phyloP scores from a whole-genome alignment of 2,329 filamentous ascomycete genomes.

The Alternaria hordeiaustralica region DNA sequence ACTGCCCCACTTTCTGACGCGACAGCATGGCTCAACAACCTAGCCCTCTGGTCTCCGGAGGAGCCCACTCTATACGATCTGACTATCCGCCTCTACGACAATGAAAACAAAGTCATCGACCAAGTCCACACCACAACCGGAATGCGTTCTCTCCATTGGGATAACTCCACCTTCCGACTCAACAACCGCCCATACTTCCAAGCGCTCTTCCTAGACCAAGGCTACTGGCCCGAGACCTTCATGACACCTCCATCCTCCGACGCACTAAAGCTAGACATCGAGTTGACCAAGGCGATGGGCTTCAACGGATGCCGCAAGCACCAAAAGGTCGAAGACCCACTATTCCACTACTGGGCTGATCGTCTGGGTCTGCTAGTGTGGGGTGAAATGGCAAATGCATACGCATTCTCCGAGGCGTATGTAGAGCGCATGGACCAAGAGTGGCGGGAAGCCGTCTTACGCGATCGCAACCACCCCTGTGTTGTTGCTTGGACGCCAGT shows the following conservation, averaged over 20 bases:
- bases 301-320: slow-evolving; percentile 71
- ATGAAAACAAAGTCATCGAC: slow-evolving; percentile 55
- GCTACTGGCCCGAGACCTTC: slow-evolving; percentile 68
- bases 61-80: slow-evolving; percentile 65
- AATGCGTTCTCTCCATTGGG: slow-evolving; percentile 67
- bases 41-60: slow-evolving; percentile 69
- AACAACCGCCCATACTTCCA: slow-evolving; percentile 68
- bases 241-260: slow-evolving; percentile 63
- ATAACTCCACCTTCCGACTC: slow-evolving; percentile 64
- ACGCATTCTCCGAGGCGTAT: slow-evolving; percentile 66
- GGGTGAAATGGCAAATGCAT: slow-evolving; percentile 71
- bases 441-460: slow-evolving; percentile 67
- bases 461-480: slow-evolving; percentile 70
- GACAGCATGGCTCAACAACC: slow-evolving; percentile 58
- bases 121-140: slow-evolving; percentile 66
- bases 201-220: slow-evolving; percentile 66
- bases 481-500: slow-evolving; percentile 72
- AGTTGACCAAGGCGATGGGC: slow-evolving; percentile 65
- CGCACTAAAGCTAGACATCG: slow-evolving; percentile 60
- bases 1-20: slow-evolving; percentile 47
- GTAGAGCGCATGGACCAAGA: slow-evolving; percentile 67
- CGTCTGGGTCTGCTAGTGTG: slow-evolving; percentile 67
- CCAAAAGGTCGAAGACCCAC: slow-evolving; percentile 68
- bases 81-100: slow-evolving; percentile 58
- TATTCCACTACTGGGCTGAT: slow-evolving; percentile 68